phyloP scores from a whole-genome alignment of 2,329 filamentous ascomycete genomes.

The Alternaria atra region DNA sequence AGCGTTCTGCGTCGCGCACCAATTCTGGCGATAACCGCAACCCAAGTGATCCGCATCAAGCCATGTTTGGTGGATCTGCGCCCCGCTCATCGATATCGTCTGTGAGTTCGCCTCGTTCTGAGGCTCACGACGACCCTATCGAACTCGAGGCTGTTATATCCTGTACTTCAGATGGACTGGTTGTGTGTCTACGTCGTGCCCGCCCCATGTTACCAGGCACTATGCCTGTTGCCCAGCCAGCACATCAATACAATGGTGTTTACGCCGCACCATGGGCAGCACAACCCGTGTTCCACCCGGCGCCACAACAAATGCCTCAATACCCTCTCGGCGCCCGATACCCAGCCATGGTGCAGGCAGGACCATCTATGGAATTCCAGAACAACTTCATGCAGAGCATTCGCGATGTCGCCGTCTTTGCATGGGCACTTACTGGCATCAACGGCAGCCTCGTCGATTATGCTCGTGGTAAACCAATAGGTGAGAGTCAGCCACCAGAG shows the following conservation, averaged over 20 bases:
- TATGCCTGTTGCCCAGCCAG: constrained; percentile 30
- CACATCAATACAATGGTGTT: constrained; percentile 60
- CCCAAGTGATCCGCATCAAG: constrained; percentile 46
- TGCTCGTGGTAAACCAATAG: constrained; percentile 67
- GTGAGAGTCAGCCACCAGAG: constrained; percentile 69
- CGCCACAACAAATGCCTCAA: constrained; percentile 49
- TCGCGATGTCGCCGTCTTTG: constrained; percentile 86
- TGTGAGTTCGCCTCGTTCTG: constrained; percentile 33
- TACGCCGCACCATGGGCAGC: constrained; percentile 84
- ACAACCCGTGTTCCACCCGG: constrained; percentile 65
- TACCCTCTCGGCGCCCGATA: constrained; percentile 48
- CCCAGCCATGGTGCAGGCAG: constrained; percentile 56
- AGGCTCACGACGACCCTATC: constrained; percentile 56
- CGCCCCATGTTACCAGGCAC: constrained; percentile 70
- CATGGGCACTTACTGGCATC: constrained; percentile 82
- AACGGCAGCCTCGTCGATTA: constrained; percentile 77
- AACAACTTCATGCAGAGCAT: constrained; percentile 80
- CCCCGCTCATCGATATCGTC: constrained; percentile 43
- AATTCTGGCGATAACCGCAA: constrained; percentile 60
- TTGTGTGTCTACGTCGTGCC: constrained; percentile 80
- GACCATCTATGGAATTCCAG: constrained; percentile 54
- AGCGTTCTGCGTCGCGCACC: constrained; percentile 43
- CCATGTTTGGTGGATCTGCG: constrained; percentile 38
- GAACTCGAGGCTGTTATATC: constrained; percentile 92
- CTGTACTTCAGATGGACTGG: constrained; percentile 86